A percentile compares a stretch with the other conserved stretches of the same genome.
phyloP scores from a whole-genome alignment of 2,329 filamentous ascomycete genomes.

The Phialemoniopsis sp. region DNA sequence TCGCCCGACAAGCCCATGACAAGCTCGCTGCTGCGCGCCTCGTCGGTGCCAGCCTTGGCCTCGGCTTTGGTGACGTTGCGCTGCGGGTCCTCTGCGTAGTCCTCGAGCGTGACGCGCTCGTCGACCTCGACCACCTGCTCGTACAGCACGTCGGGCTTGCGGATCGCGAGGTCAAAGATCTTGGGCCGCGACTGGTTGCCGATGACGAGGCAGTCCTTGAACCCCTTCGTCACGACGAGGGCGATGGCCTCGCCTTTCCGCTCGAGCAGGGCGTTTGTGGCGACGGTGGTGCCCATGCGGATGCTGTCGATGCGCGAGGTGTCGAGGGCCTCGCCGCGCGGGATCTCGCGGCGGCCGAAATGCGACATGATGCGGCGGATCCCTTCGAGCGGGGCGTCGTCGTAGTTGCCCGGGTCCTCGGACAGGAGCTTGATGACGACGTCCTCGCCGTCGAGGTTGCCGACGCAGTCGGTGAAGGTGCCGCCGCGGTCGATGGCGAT shows the following conservation, averaged over 20 bases:
- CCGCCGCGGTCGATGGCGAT: conserved; percentile 80
- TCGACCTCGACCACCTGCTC: conserved; percentile 83
- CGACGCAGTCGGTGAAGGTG: conserved; percentile 90
- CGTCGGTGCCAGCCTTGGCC: conserved; percentile 38
- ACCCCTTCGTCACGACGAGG: conserved; percentile 81
- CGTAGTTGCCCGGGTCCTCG: conserved; percentile 85
- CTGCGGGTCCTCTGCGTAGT: conserved; percentile 84
- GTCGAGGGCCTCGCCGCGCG: conserved; percentile 74
- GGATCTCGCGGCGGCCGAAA: conserved; percentile 72
- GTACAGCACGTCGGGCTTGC: conserved; percentile 83
- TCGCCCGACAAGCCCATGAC: conserved; percentile 73
- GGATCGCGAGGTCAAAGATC: conserved; percentile 87
- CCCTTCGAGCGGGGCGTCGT: conserved; percentile 85
- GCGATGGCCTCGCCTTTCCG: conserved; percentile 87
- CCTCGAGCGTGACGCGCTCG: conserved; percentile 85
- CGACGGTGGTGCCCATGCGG: conserved; percentile 93
- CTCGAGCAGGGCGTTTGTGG: conserved; percentile 87
- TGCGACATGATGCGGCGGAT: conserved; percentile 81
- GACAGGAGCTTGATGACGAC: conserved; percentile 60
- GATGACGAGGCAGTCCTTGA: conserved; percentile 82
- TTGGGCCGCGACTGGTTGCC: conserved; percentile 86
- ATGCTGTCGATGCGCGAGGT: conserved; percentile 84
- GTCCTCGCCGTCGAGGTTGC: conserved; percentile 55
- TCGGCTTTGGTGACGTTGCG: conserved; percentile 52
- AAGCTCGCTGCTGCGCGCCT: conserved; percentile 46